Base-by-base conservation (phyloP, 371 early-diverging fungal species). In the Dichotomocladium elegans region DNA sequence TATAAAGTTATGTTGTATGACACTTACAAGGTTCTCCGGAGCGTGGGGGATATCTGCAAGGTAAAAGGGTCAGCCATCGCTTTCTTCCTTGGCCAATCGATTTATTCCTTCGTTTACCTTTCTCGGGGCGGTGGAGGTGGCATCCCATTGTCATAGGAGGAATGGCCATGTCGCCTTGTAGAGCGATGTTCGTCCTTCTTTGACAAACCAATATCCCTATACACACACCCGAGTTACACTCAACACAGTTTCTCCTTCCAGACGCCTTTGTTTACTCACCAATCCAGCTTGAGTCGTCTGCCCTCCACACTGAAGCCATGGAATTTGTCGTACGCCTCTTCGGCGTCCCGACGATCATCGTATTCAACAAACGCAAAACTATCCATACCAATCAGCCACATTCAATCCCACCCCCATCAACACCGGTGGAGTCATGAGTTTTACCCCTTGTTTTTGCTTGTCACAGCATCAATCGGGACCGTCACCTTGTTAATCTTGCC, bases 291-390 rank as follows among this genome's bases (percentile, higher is more conserved):
- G 57, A 90, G 58, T 33, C 86, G 74, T 53, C 91, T 81, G 17
- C 88, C 88, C 57, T 87, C 85, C 14, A 90, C 81, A 34, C 72
- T 80, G 51, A 82, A 83, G 46, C 80, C 82, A 61, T 86, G 80
- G 57, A 77, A 86, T 72, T 86, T 86, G 53, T 82, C 81, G 69
- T 79, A 82, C 4, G 88, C 90, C 53, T 86, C 88, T 61, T 87
- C 88, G 11, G 91, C 91, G 58, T 88, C 85, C 49, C 81, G 76
- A 53, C 89, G 81, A 42, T 89, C 85, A 50, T 87, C 87, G 65
- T 80, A 90, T 50, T 86, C 81, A 33, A 87, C 82, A 70, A 90
- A 90, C 7, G 89, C 82, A 60, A 90, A 90, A 6, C 85, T 85
- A n/a, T n/a, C n/a, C n/a, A n/a, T n/a, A n/a, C n/a, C n/a, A n/a